Evolutionary conservation across 345 rosid genomes (phyloP).

Genomic region (Camelina sativa): DNA sequence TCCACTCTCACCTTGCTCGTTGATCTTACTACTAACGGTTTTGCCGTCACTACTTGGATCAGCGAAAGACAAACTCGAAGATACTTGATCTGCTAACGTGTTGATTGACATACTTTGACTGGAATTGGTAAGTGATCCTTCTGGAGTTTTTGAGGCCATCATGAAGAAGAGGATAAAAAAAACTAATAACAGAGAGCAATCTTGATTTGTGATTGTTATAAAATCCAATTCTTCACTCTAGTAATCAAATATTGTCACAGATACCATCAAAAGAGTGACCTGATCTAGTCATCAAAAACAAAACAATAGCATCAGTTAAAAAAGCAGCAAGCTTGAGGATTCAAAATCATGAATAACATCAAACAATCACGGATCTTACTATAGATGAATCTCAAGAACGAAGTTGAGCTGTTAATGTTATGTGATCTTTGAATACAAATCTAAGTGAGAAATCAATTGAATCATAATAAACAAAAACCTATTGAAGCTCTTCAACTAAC

Average conservation of each 20-base stretch:
- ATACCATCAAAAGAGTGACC: conserved; percentile 39
- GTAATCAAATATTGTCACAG: conserved; percentile 40
- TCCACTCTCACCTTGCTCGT: conserved; percentile 64
- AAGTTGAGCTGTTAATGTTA: background rate
- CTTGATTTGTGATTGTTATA: conserved; percentile 21
- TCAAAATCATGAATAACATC: background rate
- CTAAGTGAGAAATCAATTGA: conserved; percentile 15
- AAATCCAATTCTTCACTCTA: conserved; percentile 42
- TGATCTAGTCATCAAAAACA: conserved; percentile 25
- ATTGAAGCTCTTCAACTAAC: background rate
- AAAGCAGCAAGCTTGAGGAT: background rate
- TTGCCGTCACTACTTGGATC: conserved; percentile 52
- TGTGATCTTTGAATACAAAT: conserved; percentile 20
- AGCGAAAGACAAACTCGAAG: conserved; percentile 56
- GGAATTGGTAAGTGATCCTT: conserved; percentile 49
- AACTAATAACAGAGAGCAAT: conserved; percentile 31
- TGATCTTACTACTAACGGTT: conserved; percentile 42
- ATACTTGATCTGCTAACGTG: conserved; percentile 57
- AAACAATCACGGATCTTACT: conserved; percentile 10
- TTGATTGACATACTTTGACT: conserved; percentile 43
- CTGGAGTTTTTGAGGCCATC: conserved; percentile 63
- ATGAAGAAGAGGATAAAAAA: conserved; percentile 21
- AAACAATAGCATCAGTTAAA: conserved; percentile 20
- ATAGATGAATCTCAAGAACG: background rate
- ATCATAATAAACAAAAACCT: conserved; percentile 6